Evolutionary conservation across 2,329 filamentous ascomycete species (phyloP), one percentile per base, ranked within the genome.

Genomic region (Sporothrix variecibatus): DNA sequence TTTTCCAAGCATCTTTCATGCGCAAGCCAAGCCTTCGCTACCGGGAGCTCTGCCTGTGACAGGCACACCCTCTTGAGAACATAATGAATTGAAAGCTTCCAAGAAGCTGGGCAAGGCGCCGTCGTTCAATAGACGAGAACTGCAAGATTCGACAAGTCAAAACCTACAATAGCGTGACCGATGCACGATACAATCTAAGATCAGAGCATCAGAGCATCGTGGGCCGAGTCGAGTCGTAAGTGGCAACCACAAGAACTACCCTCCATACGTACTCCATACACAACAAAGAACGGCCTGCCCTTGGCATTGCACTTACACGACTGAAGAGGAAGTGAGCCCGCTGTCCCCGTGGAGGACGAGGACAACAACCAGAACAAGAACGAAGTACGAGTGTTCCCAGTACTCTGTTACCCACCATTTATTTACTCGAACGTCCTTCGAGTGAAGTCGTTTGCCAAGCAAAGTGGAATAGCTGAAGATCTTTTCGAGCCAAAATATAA

Each of bases 231-330:
- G 38, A 67, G 62, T 46, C 15, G 62, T 7, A 67, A 46, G 62
- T 67, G 62, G 62, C 62, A 12, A 43, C n/a, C 38, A 43, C 31
- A 40, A 28, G 9, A 20, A 60, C 56, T 43, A 12, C 8, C 58
- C 31, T 43, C 17, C n/a, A 6, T 23, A 53, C 51, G 11, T 2
- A 56, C 23, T 34, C 34, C 34, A 34, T 34, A 34, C 34, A 34
- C 34, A 4, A 34, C 34, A 34, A 49, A 56, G 23, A n/a, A 26
- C 23, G 23, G n/a, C 38, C 43, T 28, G n/a, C 23, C 62, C 38
- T 46, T 46, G 62, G 62, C 62, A 67, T 28, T 40, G 9, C 62
- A 67, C 62, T 28, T 40, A 9, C 62, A 67, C 62, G 62, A 28
- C 38, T n/a, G 38, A 65, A 26, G 11, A 17, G 23, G 38, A 28